These are phyloP conservation scores for Eimeria sp. DNA, from an alignment of 169 alveolate species.

Conservation along the genomic window DNA sequence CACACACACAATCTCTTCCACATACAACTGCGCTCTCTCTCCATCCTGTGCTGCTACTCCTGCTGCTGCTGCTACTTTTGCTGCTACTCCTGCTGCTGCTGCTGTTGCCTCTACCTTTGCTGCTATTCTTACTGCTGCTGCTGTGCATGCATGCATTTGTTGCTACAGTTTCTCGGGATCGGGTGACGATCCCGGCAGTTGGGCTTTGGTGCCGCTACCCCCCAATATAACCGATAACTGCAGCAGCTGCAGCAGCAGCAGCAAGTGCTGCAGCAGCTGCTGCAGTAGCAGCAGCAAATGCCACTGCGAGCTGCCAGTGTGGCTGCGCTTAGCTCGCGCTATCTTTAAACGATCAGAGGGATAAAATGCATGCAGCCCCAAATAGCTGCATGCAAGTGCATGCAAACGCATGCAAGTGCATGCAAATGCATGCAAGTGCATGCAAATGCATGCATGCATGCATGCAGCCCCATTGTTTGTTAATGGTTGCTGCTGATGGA, in stretches of 20 bases:
- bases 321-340: neutral
- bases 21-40: neutral
- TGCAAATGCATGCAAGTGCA: conserved; percentile 27
- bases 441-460: conserved; percentile 22
- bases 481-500: too few species aligned
- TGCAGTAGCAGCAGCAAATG: conserved; percentile 20
- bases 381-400: neutral
- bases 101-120: neutral
- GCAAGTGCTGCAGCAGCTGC: too few species aligned
- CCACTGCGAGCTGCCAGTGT: neutral
- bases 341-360: neutral
- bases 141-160: conserved; percentile 8
- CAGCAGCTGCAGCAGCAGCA: conserved; percentile 4
- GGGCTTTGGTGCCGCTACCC: conserved; percentile 3
- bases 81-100: neutral
- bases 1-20: too few species aligned
- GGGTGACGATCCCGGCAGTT: conserved; percentile 30
- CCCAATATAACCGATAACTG: neutral
- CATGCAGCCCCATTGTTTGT: too few species aligned
- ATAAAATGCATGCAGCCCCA: neutral
- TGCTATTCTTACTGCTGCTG: neutral
- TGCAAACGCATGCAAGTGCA: neutral
- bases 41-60: neutral
- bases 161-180: conserved; percentile 32
- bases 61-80: neutral